Conservation (phyloP, 164 flowering plant species). For the Piper betle region DNA sequence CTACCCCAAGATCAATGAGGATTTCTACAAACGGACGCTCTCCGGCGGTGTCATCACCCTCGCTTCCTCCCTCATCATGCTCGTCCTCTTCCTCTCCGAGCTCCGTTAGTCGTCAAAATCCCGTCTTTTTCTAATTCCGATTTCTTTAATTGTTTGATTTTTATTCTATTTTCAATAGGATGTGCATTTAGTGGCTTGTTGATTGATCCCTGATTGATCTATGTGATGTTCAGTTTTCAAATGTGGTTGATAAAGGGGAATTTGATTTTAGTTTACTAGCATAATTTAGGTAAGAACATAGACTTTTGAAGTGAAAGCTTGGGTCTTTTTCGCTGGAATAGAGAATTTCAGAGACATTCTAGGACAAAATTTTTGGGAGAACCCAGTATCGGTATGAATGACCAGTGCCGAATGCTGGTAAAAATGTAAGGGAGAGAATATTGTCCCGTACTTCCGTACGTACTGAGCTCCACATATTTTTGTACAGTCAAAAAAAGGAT, state of each 20-base stretch:
- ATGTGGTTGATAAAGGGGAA: background rate
- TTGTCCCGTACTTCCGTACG: too few relatives aligned
- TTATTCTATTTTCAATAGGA: background rate
- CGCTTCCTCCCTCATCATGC: constrained; percentile 41
- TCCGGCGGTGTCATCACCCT: constrained; percentile 66
- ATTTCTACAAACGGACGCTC: constrained; percentile 59
- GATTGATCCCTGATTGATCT: background rate
- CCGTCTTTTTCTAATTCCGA: background rate
- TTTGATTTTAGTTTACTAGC: background rate
- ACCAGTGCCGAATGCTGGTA: too few relatives aligned
- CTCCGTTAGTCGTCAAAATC: constrained; percentile 25
- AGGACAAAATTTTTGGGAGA: too few relatives aligned
- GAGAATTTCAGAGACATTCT: background rate
- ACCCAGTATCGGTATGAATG: too few relatives aligned
- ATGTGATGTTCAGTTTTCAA: background rate
- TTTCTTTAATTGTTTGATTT: background rate
- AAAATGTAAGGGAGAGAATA: too few relatives aligned
- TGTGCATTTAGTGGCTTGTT: background rate
- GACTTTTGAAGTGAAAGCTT: background rate
- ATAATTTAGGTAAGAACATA: background rate
- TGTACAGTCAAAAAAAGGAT: too few relatives aligned
- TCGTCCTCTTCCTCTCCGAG: constrained; percentile 61
- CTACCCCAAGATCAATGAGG: constrained; percentile 68
- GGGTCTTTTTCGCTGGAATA: too few relatives aligned
- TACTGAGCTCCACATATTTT: too few relatives aligned